Percentiles rank a stretch among this genome's conserved stretches.
These are phyloP conservation scores for Geotrichum citri-aurantii DNA, from an alignment of 1,139 yeast species.

Conservation along the genomic window DNA sequence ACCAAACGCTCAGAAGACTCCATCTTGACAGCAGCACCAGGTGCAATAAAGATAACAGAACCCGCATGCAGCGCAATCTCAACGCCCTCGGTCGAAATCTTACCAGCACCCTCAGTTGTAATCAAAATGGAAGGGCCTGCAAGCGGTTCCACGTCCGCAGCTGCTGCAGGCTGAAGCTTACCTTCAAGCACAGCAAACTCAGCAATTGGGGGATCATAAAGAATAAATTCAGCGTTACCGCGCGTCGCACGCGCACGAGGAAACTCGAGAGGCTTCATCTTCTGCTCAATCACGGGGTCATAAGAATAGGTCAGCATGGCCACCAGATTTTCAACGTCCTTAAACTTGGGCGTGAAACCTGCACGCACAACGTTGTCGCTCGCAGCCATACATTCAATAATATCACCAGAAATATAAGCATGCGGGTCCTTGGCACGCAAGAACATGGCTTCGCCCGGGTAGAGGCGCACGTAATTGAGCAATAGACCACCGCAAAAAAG, in stretches of 20 bases:
- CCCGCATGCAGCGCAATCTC: conserved; percentile 51
- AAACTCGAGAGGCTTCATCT: conserved; percentile 67
- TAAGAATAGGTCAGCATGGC: conserved; percentile 85
- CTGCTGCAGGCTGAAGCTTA: conserved; percentile 43
- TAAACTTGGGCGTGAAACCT: conserved; percentile 97
- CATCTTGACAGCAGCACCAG: conserved; percentile 60
- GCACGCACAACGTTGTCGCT: conserved; percentile 97
- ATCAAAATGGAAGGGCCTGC: conserved; percentile 87
- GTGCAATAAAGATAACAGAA: conserved; percentile 77
- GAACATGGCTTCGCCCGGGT: conserved; percentile 96
- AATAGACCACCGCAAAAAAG: conserved; percentile 91
- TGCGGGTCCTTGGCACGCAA: conserved; percentile 96
- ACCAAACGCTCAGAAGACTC: conserved; percentile 35
- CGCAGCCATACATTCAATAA: conserved; percentile 99
- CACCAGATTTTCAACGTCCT: conserved; percentile 86
- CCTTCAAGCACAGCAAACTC: conserved; percentile 91
- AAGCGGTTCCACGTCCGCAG: conserved; percentile 45
- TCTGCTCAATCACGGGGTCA: conserved; percentile 87
- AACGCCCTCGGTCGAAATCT: conserved; percentile 43
- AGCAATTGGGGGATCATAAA: conserved; percentile 94
- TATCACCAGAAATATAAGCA: conserved; percentile 94
- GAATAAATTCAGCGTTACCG: conserved; percentile 42
- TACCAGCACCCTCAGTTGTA: conserved; percentile 75
- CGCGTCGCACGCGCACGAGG: conserved; percentile 65
- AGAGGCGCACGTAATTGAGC: conserved; percentile 76